Percentiles rank a stretch among this genome's conserved stretches.
Evolutionary conservation across 805 yeast species (phyloP).

Genomic region (Candida hungchunana): DNA sequence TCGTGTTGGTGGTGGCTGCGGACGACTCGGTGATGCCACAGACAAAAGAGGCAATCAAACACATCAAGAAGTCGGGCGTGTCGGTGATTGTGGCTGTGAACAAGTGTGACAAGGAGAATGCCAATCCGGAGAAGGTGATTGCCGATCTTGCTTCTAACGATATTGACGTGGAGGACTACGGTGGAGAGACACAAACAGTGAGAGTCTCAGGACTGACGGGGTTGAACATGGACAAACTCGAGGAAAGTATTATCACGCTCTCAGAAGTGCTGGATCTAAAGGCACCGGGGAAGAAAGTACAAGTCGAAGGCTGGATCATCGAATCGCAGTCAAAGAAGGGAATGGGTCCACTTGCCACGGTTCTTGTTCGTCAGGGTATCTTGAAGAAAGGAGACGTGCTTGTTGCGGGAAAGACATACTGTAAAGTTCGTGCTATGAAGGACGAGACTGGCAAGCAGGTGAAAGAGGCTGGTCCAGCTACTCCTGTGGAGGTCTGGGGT

Average conservation of each 20-base stretch:
- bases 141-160: slow-evolving; percentile 74
- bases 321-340: slow-evolving; percentile 83
- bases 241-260: slow-evolving; percentile 81
- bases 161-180: slow-evolving; percentile 85
- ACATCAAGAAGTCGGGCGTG: slow-evolving; percentile 76
- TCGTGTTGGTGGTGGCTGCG: slow-evolving; percentile 90
- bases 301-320: slow-evolving; percentile 81
- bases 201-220: slow-evolving; percentile 89
- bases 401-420: slow-evolving; percentile 83
- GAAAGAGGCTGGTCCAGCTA: slow-evolving; percentile 73
- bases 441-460: slow-evolving; percentile 68
- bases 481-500: slow-evolving; percentile 87
- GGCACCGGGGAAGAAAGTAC: slow-evolving; percentile 45
- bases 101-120: slow-evolving; percentile 80
- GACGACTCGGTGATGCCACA: slow-evolving; percentile 99
- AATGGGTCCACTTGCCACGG: slow-evolving; percentile 81
- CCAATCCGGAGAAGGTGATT: slow-evolving; percentile 69
- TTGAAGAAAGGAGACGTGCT: slow-evolving; percentile 65
- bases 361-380: slow-evolving; percentile 75
- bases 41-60: slow-evolving; percentile 92
- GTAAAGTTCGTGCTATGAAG: slow-evolving; percentile 74
- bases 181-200: slow-evolving; percentile 92
- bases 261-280: slow-evolving; percentile 80
- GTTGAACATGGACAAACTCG: slow-evolving; percentile 80
- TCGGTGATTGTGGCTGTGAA: slow-evolving; percentile 89